Percentiles rank a stretch among this genome's conserved stretches.
Conservation (phyloP, 1,284 basidiomycete genomes). For the Irpex rosettiformis region DNA sequence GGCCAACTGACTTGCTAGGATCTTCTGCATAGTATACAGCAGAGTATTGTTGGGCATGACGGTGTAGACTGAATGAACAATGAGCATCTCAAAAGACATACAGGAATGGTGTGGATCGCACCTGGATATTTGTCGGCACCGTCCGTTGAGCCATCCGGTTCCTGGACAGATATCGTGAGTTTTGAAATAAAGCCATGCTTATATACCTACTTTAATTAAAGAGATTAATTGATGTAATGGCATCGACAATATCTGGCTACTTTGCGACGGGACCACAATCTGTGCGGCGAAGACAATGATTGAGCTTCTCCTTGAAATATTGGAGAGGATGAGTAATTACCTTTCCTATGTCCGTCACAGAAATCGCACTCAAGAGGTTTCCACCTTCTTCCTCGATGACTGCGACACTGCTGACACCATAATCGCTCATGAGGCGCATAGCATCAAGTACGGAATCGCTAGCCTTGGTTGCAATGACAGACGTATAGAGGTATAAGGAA, state of each 20-base stretch:
- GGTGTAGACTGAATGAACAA: constrained; percentile 56
- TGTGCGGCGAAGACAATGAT: constrained; percentile 23
- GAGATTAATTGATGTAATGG: constrained; percentile 66
- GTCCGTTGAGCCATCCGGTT: constrained; percentile 64
- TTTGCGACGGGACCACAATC: constrained; percentile 73
- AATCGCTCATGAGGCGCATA: constrained; percentile 77
- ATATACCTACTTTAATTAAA: constrained; percentile 57
- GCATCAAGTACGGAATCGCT: constrained; percentile 64
- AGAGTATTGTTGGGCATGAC: constrained; percentile 60
- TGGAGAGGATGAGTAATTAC: constrained; percentile 29
- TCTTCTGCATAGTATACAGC: constrained; percentile 68
- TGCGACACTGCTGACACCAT: constrained; percentile 75
- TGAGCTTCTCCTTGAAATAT: neutral
- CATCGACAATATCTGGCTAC: constrained; percentile 64
- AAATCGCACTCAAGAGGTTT: constrained; percentile 65
- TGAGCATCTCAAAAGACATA: neutral
- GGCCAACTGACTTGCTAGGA: constrained; percentile 64
- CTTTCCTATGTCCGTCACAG: constrained; percentile 75
- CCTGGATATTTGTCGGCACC: constrained; percentile 74
- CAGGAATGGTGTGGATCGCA: constrained; percentile 23
- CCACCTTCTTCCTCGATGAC: constrained; percentile 64
- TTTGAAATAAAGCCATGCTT: too few relatives aligned
- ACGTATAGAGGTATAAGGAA: constrained; percentile 56
- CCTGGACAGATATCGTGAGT: constrained; percentile 40
- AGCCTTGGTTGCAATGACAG: constrained; percentile 57